Conservation (phyloP, 202 grass and related monocot genomes). For the Bolboschoenoplectus hybrid region DNA sequence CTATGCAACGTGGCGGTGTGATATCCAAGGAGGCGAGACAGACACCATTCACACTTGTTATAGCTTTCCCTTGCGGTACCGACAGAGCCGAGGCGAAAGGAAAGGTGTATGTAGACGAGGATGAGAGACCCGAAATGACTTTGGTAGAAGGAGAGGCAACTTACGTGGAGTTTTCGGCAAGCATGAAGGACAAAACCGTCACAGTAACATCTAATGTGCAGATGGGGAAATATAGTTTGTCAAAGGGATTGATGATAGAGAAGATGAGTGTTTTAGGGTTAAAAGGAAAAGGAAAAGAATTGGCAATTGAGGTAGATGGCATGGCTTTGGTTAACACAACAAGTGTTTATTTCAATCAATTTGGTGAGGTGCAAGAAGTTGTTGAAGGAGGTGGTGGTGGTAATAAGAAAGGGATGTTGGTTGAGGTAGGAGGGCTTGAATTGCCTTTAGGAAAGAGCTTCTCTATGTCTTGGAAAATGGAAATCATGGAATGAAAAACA, state of each 20-base stretch:
- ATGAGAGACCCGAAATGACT: conserved; percentile 87
- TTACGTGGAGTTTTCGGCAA: conserved; percentile 57
- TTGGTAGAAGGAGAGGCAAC: conserved; percentile 77
- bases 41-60: conserved; percentile 85
- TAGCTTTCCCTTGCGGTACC: conserved; percentile 66
- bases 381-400: conserved; percentile 32
- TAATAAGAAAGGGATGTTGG: conserved; percentile 48
- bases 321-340: conserved; percentile 36
- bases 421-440: conserved; percentile 73
- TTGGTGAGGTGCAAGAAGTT: conserved; percentile 22
- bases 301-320: conserved; percentile 57
- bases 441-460: conserved; percentile 91
- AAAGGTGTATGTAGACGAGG: conserved; percentile 79
- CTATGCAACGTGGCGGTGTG: conserved; percentile 79
- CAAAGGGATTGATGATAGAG: conserved; percentile 58
- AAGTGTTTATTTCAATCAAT: conserved; percentile 43
- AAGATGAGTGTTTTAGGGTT: conserved; percentile 70
- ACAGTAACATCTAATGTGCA: conserved; percentile 64
- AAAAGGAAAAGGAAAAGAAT: conserved; percentile 53
- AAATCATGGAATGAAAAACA: conserved; percentile 41
- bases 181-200: conserved; percentile 59
- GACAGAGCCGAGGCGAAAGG: conserved; percentile 57
- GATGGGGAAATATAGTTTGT: conserved; percentile 60
- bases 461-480: conserved; percentile 79
- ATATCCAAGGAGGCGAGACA: conserved; percentile 63